Conservation (phyloP, 2,329 filamentous ascomycete genomes). For the Trichoderma aggressivum region DNA sequence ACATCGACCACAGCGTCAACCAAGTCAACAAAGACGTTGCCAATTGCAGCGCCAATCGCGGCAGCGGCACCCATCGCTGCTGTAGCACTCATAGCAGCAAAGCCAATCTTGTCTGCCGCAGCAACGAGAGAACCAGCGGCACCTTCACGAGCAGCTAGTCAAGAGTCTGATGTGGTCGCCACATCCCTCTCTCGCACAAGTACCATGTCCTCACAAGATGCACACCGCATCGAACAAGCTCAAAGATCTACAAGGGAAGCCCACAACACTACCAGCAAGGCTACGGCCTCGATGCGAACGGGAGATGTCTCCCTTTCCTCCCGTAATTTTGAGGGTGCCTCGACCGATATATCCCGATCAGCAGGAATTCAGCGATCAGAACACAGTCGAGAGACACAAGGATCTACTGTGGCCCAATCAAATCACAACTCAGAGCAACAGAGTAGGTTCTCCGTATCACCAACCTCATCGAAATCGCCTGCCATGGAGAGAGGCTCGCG, state of each 20-base stretch:
- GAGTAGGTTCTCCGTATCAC: slow-evolving; percentile 18
- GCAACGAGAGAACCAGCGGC: slow-evolving; percentile 61
- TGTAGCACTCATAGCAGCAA: slow-evolving; percentile 35
- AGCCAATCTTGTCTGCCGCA: slow-evolving; percentile 45
- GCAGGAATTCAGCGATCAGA: slow-evolving; percentile 20
- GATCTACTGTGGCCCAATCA: not conserved
- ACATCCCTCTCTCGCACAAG: not conserved
- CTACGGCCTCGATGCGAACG: not conserved
- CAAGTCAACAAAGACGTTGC: not conserved
- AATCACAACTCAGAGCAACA: not conserved
- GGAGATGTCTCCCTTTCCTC: not conserved
- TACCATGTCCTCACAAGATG: not conserved
- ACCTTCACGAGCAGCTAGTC: slow-evolving; percentile 46
- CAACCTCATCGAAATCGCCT: slow-evolving; percentile 3
- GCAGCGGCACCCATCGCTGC: not conserved
- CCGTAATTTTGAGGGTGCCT: not conserved
- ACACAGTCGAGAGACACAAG: slow-evolving; percentile 7
- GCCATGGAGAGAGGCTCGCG: not conserved
- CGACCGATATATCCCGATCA: not conserved
- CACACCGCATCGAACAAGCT: not conserved
- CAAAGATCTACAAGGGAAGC: not conserved
- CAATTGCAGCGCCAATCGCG: not conserved
- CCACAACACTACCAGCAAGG: not conserved
- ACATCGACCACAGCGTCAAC: not conserved
- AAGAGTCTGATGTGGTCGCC: not conserved